Base-by-base conservation (phyloP, 768 basidiomycete species). In the Termitomyces sp. region DNA sequence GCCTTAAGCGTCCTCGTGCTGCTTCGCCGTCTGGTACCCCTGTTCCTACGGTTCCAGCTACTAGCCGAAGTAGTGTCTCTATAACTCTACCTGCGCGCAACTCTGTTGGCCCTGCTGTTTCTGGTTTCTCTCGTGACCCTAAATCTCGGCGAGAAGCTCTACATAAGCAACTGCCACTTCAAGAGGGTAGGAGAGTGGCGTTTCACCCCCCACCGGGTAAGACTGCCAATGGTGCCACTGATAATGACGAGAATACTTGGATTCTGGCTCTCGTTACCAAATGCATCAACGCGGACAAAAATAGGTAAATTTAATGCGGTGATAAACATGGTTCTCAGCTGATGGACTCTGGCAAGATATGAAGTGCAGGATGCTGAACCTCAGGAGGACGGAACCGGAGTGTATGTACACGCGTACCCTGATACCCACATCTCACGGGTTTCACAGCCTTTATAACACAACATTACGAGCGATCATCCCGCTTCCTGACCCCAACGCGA, bases 281-380 rank as follows among this genome's bases (percentile, higher is more conserved):
- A 59, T 88, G 82, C 64, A 78, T 90, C 40, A 84, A 83, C 50
- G 79, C 80, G 44, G 88, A 91, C 59, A 90, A 88, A 66, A 83
- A 85, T 61, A 79, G 81, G 85, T 86, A 56, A 13, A 74, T 60
- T 38, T 1, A 22, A 32, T 13, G 35, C 20, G 18, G 16, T 23
- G 35, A 32, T 31, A 6, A 38, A 31, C 36, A 53, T 51, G 41
- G 35, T n/a, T 23, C 20, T 47, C 2, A 3, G 2, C 51, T 54
- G 15, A 46, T 27, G 11, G 2, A 23, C 36, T 10, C 53, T 43
- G 53, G 36, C 55, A 92, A 60, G 89, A 58, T 93, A 93, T 59
- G 89, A 91, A 68, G 91, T 94, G 0, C 88, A 90, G 68, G 91
- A 93, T 64, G 84, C 82, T 36, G 91, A 94, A 59, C 86, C 88